Evolutionary conservation across 108 stramenopile species (phyloP).

Genomic region (Pseudonitzschia multistriata): DNA sequence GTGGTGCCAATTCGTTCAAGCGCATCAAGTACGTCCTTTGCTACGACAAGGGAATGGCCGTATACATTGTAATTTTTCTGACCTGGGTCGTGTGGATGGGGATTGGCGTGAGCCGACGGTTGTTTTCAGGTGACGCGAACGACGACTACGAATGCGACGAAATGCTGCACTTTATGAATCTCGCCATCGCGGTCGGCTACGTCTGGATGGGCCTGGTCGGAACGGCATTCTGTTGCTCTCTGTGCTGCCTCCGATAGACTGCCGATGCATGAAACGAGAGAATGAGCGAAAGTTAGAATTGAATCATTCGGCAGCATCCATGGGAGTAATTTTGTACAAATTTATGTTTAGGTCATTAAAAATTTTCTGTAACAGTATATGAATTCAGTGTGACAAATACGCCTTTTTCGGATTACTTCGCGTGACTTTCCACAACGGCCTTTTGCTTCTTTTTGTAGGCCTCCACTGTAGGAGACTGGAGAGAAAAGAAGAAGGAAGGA

Average conservation of each 20-base stretch:
- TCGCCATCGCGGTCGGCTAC: constrained; percentile 44
- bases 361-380: too few relatives aligned
- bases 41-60: constrained; percentile 62
- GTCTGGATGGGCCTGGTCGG: constrained; percentile 52
- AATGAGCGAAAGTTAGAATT: too few relatives aligned
- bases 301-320: neutral
- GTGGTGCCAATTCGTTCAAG: constrained; percentile 29
- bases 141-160: constrained; percentile 35
- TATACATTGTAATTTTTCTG: constrained; percentile 62
- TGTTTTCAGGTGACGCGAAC: constrained; percentile 10
- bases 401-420: too few relatives aligned
- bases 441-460: constrained; percentile 18
- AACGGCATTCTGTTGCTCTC: constrained; percentile 55
- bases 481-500: constrained; percentile 18
- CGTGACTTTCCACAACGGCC: neutral
- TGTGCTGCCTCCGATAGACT: constrained; percentile 51
- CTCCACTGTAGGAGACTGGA: constrained; percentile 13
- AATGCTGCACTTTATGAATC: constrained; percentile 10
- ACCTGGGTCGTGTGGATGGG: constrained; percentile 49
- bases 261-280: neutral
- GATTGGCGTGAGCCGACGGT: constrained; percentile 39
- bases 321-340: too few relatives aligned
- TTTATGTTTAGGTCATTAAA: too few relatives aligned
- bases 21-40: constrained; percentile 67
- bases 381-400: too few relatives aligned